Evolutionary conservation across 2,329 filamentous ascomycete species (phyloP).

Genomic region (Monosporascus sp.): DNA sequence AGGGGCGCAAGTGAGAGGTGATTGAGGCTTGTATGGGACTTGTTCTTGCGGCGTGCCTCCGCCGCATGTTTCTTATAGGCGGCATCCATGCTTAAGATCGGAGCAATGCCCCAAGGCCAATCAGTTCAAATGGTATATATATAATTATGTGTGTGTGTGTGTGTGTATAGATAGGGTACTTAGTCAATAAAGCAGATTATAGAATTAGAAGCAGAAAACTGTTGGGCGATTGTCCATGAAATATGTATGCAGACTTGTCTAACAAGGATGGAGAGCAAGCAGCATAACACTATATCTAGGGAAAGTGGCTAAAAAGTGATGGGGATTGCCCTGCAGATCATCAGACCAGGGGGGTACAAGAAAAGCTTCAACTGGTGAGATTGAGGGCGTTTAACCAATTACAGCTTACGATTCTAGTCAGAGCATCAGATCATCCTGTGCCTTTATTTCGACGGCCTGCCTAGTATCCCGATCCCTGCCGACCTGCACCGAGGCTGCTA

Average conservation of each 20-base stretch:
- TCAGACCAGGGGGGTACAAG: background rate
- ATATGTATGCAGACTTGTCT: background rate
- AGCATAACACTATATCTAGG: background rate
- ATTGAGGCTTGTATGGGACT: conserved; percentile 53
- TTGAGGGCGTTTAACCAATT: background rate
- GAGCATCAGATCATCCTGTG: background rate
- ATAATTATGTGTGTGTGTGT: too few relatives aligned
- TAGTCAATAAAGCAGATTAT: too few relatives aligned
- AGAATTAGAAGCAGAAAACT: too few relatives aligned
- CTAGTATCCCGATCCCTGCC: background rate
- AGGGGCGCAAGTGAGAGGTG: conserved; percentile 60
- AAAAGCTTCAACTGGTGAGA: background rate
- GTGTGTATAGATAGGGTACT: too few relatives aligned
- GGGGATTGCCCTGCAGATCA: background rate
- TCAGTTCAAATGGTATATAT: conserved; percentile 6
- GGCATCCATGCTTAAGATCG: conserved; percentile 45
- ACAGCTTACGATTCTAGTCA: background rate
- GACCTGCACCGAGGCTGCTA: background rate
- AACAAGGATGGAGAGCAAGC: background rate
- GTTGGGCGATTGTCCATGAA: too few relatives aligned
- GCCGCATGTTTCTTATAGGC: conserved; percentile 57
- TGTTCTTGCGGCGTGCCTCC: conserved; percentile 51
- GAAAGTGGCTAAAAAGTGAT: background rate
- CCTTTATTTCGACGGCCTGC: background rate
- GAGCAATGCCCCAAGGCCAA: background rate